Base-by-base conservation (phyloP, 306 rosid species). In the Quercus glauca region DNA sequence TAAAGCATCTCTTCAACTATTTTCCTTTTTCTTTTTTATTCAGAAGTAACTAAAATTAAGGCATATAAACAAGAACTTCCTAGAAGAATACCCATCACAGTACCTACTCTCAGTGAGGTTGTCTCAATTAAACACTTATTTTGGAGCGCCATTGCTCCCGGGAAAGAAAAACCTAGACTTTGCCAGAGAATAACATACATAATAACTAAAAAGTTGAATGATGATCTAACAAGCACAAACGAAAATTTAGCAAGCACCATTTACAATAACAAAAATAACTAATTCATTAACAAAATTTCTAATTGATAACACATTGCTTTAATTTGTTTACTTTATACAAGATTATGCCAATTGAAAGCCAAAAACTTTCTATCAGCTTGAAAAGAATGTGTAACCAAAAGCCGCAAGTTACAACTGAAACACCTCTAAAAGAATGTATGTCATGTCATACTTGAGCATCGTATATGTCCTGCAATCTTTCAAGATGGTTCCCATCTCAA, bases 401-500 rank as follows among this genome's bases (percentile, higher is more conserved):
- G 33, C 75, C 37, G 59, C 52, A 43, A 56, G 17, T 35, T 49
- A 3, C 61, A 37, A 28, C 57, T 31, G 69, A 29, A 28, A 52
- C 26, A 78, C 49, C 64, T 73, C 49, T 77, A 20, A 53, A 51
- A 59, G 19, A 29, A 31, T 28, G 53, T 52, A 75, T 20, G 69
- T 29, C 28, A 75, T 20, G 43, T 29, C 20, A n/a, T 19, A 55
- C 57, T 77, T 33, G 17, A 63, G 69, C 29, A 63, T 28, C 29
- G 53, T 23, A 25, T 63, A 71, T 71, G 59, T 15, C 71, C 63
- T 74, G 77, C 81, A 56, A 76, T 52, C 69, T 49, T 73, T 74
- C 20, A 35, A 31, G 31, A 63, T 13, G 41, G 71, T 76, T 70
- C 43, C 31, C 67, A 77, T 49, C 76, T 85, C 79, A 78, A 61